Evolutionary conservation across 2,329 filamentous ascomycete species (phyloP).

Genomic region (Trichoderma atroviride): DNA sequence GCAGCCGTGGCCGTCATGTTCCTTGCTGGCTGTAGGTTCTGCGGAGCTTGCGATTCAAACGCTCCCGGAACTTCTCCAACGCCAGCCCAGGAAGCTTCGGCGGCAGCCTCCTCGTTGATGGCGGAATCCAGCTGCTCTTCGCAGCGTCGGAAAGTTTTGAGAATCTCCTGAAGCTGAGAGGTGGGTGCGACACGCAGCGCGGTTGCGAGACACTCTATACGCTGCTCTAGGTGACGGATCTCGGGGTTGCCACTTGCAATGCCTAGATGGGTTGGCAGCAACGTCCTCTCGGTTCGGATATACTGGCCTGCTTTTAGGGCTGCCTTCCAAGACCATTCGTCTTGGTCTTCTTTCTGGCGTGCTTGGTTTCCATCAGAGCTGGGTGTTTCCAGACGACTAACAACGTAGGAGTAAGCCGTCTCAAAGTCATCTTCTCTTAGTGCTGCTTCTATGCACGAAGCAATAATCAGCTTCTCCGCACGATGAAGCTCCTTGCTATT

Average conservation of each 20-base stretch:
- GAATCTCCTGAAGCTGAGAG: constrained; percentile 70
- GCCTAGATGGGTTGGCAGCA: constrained; percentile 61
- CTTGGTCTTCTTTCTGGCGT: constrained; percentile 37
- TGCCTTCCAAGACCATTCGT: constrained; percentile 77
- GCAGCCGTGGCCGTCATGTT: constrained; percentile 42
- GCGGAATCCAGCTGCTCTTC: constrained; percentile 75
- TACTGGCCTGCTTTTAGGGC: constrained; percentile 79
- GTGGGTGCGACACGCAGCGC: constrained; percentile 74
- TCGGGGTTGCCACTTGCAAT: constrained; percentile 61
- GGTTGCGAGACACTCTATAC: constrained; percentile 77
- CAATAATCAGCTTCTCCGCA: constrained; percentile 69
- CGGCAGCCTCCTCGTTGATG: constrained; percentile 66
- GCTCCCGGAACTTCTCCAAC: constrained; percentile 64
- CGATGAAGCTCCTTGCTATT: constrained; percentile 39
- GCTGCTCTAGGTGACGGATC: constrained; percentile 75
- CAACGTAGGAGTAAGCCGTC: constrained; percentile 81
- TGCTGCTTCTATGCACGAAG: constrained; percentile 80
- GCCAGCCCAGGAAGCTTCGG: constrained; percentile 72
- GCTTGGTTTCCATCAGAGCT: constrained; percentile 38
- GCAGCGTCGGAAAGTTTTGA: constrained; percentile 74
- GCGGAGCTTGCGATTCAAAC: constrained; percentile 45
- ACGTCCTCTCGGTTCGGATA: constrained; percentile 56
- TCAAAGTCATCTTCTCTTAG: constrained; percentile 80
- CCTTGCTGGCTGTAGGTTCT: constrained; percentile 35
- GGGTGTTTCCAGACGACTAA: constrained; percentile 62